Evolutionary conservation across 1,284 basidiomycete genomes (phyloP).

Genomic region (Cryptococcus floricola): DNA sequence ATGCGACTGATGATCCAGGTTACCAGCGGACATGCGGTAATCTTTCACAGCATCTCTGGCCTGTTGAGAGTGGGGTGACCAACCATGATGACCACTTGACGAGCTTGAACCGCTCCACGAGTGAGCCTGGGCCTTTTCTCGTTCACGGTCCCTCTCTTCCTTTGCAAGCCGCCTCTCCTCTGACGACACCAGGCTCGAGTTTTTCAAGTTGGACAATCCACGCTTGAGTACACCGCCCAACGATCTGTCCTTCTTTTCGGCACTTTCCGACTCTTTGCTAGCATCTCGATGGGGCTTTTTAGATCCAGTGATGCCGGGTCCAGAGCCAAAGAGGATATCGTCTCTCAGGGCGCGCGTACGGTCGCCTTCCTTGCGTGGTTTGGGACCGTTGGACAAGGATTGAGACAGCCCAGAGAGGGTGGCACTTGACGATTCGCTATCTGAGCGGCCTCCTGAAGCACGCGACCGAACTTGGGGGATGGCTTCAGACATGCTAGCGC

Average conservation of each 20-base stretch:
- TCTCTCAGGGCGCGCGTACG: not conserved
- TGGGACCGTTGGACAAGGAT: constrained; percentile 2
- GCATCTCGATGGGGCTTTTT: constrained; percentile 13
- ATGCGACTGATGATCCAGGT: not conserved
- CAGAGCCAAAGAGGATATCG: not conserved
- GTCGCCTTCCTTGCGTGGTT: constrained; percentile 3
- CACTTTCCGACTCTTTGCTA: constrained; percentile 1
- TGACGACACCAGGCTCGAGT: constrained; percentile 17
- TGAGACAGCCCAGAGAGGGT: constrained; percentile 6
- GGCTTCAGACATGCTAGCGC: constrained; percentile 1
- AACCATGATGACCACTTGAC: constrained; percentile 4
- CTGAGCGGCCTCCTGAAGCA: not conserved
- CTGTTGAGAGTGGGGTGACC: constrained; percentile 1
- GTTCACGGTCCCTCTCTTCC: constrained; percentile 25
- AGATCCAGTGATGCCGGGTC: not conserved
- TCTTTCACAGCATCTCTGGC: not conserved
- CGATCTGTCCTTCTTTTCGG: constrained; percentile 27
- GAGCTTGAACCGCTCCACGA: constrained; percentile 28
- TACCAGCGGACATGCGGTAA: too few relatives aligned
- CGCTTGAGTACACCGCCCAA: constrained; percentile 37
- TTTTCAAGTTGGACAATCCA: constrained; percentile 32
- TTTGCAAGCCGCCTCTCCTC: constrained; percentile 36
- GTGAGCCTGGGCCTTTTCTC: constrained; percentile 34
- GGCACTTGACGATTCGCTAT: constrained; percentile 18
- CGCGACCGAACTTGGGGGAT: not conserved